Evolutionary conservation across 2,329 filamentous ascomycete genomes (phyloP).

Genomic region (Talaromyces pinophilus): DNA sequence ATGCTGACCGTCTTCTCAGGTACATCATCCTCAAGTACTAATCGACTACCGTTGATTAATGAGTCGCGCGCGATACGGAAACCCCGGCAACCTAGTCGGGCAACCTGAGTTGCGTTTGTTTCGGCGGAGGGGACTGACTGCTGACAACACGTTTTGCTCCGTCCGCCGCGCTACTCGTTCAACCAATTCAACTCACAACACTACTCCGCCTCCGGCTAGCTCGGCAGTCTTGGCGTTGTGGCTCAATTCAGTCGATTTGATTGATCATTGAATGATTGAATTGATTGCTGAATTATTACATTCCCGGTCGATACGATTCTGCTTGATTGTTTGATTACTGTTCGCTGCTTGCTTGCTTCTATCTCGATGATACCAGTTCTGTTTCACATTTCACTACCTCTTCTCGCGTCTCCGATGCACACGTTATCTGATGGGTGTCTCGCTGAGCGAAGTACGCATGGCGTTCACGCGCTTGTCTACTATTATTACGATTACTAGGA

Average conservation of each 20-base stretch:
- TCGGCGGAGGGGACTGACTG: not conserved
- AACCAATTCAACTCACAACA: conserved; percentile 6
- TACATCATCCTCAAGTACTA: conserved; percentile 92
- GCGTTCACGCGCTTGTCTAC: conserved; percentile 10
- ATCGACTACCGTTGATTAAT: conserved; percentile 21
- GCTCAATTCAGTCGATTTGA: conserved; percentile 2
- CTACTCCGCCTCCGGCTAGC: conserved; percentile 4
- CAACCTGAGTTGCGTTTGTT: not conserved
- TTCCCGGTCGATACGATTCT: not conserved
- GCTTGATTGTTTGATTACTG: conserved; percentile 9
- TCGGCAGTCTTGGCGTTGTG: conserved; percentile 7
- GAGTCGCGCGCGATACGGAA: conserved; percentile 6
- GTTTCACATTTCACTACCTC: conserved; percentile 32
- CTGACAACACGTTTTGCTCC: not conserved
- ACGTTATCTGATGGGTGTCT: not conserved
- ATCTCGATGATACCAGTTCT: conserved; percentile 43
- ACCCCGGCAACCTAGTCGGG: conserved; percentile 1
- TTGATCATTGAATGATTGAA: conserved; percentile 4
- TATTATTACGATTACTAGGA: conserved; percentile 11
- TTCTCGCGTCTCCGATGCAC: conserved; percentile 17
- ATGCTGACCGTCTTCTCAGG: conserved; percentile 40
- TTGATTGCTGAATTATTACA: not conserved
- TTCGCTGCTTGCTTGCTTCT: conserved; percentile 13
- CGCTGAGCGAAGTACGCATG: conserved; percentile 12
- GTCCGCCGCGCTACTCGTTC: not conserved